Conservation (phyloP, 257 asterid genomes). For the Ilex asprella region DNA sequence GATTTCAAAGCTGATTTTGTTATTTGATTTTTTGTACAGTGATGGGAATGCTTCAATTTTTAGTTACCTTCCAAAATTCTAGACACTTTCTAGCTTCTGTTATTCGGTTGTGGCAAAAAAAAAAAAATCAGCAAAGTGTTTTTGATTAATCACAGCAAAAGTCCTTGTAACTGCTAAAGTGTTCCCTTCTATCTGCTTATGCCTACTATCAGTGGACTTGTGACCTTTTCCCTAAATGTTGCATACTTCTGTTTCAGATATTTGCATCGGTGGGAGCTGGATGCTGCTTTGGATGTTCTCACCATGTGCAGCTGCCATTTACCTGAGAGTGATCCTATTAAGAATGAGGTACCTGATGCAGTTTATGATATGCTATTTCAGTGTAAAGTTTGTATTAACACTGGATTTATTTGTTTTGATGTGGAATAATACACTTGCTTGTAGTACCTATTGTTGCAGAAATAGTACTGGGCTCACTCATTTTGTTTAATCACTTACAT, state of each 20-base stretch:
- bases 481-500: not conserved
- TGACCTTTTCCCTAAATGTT: constrained; percentile 3
- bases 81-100: not conserved
- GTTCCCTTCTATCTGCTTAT: too few species aligned
- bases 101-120: not conserved
- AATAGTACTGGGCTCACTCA: not conserved
- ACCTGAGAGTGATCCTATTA: constrained; percentile 54
- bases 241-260: constrained; percentile 42
- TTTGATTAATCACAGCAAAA: too few species aligned
- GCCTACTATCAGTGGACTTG: too few species aligned
- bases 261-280: constrained; percentile 80
- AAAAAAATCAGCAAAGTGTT: too few species aligned
- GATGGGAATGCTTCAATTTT: not conserved
- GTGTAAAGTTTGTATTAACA: constrained; percentile 4
- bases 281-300: constrained; percentile 92
- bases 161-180: too few species aligned
- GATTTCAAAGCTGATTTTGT: not conserved
- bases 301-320: constrained; percentile 93
- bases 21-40: not conserved
- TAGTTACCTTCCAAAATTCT: not conserved
- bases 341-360: constrained; percentile 51
- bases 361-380: constrained; percentile 3
- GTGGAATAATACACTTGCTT: constrained; percentile 1
- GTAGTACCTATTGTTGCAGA: constrained; percentile 1
- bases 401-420: constrained; percentile 2